Evolutionary conservation across 2,329 filamentous ascomycete species (phyloP).

Genomic region (Phaeosphaeria sp.): DNA sequence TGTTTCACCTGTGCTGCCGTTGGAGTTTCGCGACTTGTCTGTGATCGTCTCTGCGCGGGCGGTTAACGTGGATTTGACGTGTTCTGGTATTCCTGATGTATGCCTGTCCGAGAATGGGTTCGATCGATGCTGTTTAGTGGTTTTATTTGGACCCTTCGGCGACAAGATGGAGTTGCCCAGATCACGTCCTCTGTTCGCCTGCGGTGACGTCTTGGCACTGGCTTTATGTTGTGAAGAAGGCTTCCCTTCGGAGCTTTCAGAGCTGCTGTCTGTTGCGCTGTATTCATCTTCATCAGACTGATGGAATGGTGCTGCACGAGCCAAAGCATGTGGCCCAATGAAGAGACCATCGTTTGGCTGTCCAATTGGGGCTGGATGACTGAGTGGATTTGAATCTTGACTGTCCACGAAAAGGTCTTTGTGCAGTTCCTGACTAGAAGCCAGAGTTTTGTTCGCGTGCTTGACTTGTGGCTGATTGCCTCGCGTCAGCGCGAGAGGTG

Average conservation of each 20-base stretch:
- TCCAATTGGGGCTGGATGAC: neutral
- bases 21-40: neutral
- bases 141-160: neutral
- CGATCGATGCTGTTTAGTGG: neutral
- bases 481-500: conserved; percentile 6
- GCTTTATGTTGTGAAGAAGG: neutral
- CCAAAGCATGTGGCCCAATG: conserved; percentile 1
- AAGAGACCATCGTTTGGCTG: neutral
- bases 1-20: neutral
- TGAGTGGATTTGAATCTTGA: neutral
- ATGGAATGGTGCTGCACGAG: conserved; percentile 15
- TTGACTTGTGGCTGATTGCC: neutral
- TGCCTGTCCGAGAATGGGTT: neutral
- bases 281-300: neutral
- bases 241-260: neutral
- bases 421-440: neutral
- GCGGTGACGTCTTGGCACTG: neutral
- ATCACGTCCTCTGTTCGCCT: neutral
- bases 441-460: neutral
- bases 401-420: conserved; percentile 16
- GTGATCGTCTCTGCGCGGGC: neutral
- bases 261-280: neutral
- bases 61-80: neutral
- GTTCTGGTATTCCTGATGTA: neutral
- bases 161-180: conserved; percentile 5